Conservation (phyloP, 2,329 filamentous ascomycete species). For the Nothopassalora personata region DNA sequence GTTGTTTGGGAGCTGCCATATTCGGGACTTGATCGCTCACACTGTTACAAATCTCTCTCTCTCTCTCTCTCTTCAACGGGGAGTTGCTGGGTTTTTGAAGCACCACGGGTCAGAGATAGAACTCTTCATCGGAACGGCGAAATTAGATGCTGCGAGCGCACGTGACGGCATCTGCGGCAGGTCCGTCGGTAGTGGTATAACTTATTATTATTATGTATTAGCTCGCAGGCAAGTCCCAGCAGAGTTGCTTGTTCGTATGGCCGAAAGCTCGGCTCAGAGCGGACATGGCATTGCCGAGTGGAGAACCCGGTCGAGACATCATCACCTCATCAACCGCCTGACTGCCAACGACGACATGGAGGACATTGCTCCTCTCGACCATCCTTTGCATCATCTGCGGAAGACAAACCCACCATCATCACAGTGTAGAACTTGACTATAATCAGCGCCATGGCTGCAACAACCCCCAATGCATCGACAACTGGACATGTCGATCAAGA, state of each 20-base stretch:
- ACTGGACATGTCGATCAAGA: constrained; percentile 12
- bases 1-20: constrained; percentile 9
- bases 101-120: not conserved
- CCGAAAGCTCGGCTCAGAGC: constrained; percentile 6
- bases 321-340: constrained; percentile 10
- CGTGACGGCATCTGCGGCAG: not conserved
- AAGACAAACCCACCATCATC: not conserved
- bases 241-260: not conserved
- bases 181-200: not conserved
- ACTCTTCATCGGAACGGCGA: not conserved
- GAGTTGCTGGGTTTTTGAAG: not conserved
- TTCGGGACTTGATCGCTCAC: not conserved
- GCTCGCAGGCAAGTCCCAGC: too few species aligned
- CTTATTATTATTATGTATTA: too few species aligned
- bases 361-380: not conserved
- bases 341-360: constrained; percentile 6
- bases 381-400: not conserved
- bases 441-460: not conserved
- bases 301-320: constrained; percentile 4
- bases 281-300: constrained; percentile 8
- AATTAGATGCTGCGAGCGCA: not conserved
- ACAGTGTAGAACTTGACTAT: not conserved
- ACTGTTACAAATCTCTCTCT: not conserved
- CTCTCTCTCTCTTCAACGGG: not conserved
- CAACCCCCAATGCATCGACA: not conserved